Evolutionary conservation across 345 rosid species (phyloP), one percentile per base, ranked within the genome.

Genomic region (Firmiana major): DNA sequence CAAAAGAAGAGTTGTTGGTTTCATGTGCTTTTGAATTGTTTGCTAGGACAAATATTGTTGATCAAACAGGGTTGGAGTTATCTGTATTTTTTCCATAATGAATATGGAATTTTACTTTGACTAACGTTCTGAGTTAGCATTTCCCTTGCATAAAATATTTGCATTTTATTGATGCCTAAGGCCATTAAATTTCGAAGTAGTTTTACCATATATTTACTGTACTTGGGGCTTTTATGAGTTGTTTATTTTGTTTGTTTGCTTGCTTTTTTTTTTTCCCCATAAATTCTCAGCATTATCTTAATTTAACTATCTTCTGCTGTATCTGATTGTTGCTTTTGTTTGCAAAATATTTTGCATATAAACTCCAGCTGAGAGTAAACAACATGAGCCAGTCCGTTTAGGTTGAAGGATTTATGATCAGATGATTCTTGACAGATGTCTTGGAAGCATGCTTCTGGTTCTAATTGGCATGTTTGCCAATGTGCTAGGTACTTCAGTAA

Each of bases 391-490:
- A 43, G 34, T 19, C 40, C 57, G 68, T 67, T 63, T 26, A 36
- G 38, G 17, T 76, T 69, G 69, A 21, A 78, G 77, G 40, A 75
- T 80, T 81, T 38, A 75, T 3, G 80, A 79, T 64, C 79, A 64
- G 68, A 94, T 90, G 96, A 83, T 88, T 87, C 82, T 66, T 80
- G 77, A 72, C 19, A 88, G 81, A 87, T 83, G 88, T 85, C 77
- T 82, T 76, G 81, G 83, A 82, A 78, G 79, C 65, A 54, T 82
- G 51, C 51, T 84, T 78, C 71, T 91, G 77, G 89, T 90, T 48
- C 73, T 87, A n/a, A 24, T 83, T 76, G 63, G 84, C 82, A 46
- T 86, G 79, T 79, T 86, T 69, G 74, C 82, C 16, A 75, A 6
- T 58, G 75, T 85, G 80, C 77, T 78, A 71, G 98, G 98, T 94